Percentiles rank a stretch among this genome's conserved stretches.
These are phyloP conservation scores for Litsea cubeba DNA, from an alignment of 164 flowering plant genomes.

Conservation along the genomic window DNA sequence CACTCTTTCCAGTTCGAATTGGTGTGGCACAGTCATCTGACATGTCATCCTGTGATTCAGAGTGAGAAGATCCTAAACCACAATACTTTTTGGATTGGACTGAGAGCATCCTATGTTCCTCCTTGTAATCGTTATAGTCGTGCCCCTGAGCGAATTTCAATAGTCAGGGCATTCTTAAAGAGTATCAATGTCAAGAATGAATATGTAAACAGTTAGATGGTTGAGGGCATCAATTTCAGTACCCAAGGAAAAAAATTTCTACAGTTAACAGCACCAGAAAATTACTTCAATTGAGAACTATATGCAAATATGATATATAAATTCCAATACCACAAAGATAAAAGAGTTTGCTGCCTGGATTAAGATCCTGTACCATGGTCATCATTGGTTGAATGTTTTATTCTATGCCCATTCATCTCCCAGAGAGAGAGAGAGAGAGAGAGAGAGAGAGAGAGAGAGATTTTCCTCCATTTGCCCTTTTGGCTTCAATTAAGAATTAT, in stretches of 20 bases:
- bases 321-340: too few relatives aligned
- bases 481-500: too few relatives aligned
- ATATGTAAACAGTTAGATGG: neutral
- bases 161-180: neutral
- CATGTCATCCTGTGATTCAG: constrained; percentile 29
- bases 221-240: neutral
- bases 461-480: too few relatives aligned
- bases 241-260: neutral
- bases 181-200: neutral
- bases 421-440: too few relatives aligned
- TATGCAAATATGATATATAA: too few relatives aligned
- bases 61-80: constrained; percentile 17
- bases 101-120: constrained; percentile 19
- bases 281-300: too few relatives aligned
- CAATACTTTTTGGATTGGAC: constrained; percentile 11
- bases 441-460: too few relatives aligned
- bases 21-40: constrained; percentile 24
- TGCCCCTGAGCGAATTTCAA: constrained; percentile 20
- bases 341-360: too few relatives aligned
- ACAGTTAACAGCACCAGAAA: too few relatives aligned
- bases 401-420: too few relatives aligned
- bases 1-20: constrained; percentile 20
- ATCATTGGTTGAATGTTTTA: too few relatives aligned
- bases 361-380: too few relatives aligned
- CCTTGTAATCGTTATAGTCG: constrained; percentile 21